A percentile compares a stretch with the other conserved stretches of the same genome.
Evolutionary conservation across 805 yeast species (phyloP).

Genomic region (Jamesozyma spencerorum): DNA sequence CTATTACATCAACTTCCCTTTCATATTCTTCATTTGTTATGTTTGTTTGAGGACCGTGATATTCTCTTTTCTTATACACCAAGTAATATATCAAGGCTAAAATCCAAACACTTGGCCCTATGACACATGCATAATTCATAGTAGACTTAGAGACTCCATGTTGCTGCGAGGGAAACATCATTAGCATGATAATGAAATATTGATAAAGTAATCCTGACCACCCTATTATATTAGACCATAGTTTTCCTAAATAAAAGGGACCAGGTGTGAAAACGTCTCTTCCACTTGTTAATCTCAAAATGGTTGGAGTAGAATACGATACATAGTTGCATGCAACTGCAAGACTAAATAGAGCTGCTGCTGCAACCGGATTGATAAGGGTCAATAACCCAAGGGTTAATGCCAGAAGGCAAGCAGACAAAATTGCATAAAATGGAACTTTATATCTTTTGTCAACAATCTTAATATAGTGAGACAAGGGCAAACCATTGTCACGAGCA

Average conservation of each 20-base stretch:
- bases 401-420: constrained; percentile 32
- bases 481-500: constrained; percentile 69
- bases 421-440: constrained; percentile 61
- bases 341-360: constrained; percentile 37
- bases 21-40: constrained; percentile 24
- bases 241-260: constrained; percentile 51
- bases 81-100: constrained; percentile 45
- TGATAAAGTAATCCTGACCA: constrained; percentile 43
- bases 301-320: constrained; percentile 35
- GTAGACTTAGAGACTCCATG: constrained; percentile 29
- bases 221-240: constrained; percentile 38
- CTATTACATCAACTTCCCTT: constrained; percentile 22
- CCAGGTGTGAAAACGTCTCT: constrained; percentile 51
- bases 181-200: constrained; percentile 43
- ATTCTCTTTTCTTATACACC: constrained; percentile 43
- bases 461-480: constrained; percentile 47
- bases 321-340: constrained; percentile 36
- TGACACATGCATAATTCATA: constrained; percentile 68
- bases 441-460: constrained; percentile 45
- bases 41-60: constrained; percentile 45
- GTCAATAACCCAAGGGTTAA: constrained; percentile 33
- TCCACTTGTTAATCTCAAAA: constrained; percentile 36
- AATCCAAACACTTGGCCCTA: constrained; percentile 54
- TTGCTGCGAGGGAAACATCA: constrained; percentile 49
- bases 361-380: constrained; percentile 35